These are phyloP conservation scores for Rhodocollybia butyracea DNA, from an alignment of 768 basidiomycete genomes.

Conservation along the genomic window DNA sequence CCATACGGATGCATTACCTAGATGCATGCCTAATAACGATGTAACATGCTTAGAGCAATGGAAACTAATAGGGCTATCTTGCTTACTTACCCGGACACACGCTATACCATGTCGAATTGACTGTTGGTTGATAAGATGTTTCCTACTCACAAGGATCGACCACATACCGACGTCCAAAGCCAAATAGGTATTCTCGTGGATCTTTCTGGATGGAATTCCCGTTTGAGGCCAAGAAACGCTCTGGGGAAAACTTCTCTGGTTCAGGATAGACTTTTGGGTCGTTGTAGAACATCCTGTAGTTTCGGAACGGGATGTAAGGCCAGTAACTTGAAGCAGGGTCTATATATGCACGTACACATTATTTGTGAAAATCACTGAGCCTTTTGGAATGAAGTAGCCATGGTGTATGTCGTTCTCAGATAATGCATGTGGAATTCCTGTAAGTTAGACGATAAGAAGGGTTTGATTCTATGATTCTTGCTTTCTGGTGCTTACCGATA, in stretches of 20 bases:
- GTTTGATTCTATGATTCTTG: neutral
- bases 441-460: neutral
- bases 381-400: slow-evolving; percentile 16
- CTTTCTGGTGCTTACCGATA: no score
- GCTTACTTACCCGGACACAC: neutral
- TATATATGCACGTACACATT: slow-evolving; percentile 13
- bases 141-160: no score
- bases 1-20: slow-evolving; percentile 25
- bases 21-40: no score
- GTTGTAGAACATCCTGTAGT: slow-evolving; percentile 27
- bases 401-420: slow-evolving; percentile 12
- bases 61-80: no score
- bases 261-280: slow-evolving; percentile 23
- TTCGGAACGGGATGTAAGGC: no score
- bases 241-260: slow-evolving; percentile 27
- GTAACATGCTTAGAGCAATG: no score
- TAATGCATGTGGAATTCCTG: slow-evolving; percentile 7
- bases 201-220: neutral
- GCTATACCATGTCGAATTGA: neutral
- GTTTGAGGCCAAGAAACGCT: slow-evolving; percentile 26
- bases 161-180: slow-evolving; percentile 6
- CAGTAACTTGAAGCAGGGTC: neutral
- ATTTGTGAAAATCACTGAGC: slow-evolving; percentile 17
- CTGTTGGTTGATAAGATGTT: no score
- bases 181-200: slow-evolving; percentile 3